Evolutionary conservation across 345 rosid species (phyloP).

Genomic region (Pseudoturritis turrita): DNA sequence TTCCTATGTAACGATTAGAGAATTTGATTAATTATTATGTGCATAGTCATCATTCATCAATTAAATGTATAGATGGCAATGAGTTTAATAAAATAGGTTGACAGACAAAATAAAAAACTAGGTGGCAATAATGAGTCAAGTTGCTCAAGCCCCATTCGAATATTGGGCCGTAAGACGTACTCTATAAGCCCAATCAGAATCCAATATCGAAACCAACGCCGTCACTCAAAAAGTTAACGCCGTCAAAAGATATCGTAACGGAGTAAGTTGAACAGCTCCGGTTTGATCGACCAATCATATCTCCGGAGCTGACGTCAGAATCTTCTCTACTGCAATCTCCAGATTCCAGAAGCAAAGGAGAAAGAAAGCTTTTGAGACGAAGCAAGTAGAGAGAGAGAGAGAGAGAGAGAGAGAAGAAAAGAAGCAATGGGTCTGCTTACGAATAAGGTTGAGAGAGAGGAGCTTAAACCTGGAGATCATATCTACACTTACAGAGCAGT

Average conservation of each 20-base stretch:
- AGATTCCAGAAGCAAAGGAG: background rate
- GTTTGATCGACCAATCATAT: background rate
- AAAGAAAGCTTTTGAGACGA: background rate
- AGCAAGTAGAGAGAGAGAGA: too few relatives aligned
- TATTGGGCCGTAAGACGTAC: background rate
- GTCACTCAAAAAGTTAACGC: background rate
- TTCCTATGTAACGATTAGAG: background rate
- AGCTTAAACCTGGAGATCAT: conserved; percentile 86
- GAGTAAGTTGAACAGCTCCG: background rate
- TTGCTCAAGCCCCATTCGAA: background rate
- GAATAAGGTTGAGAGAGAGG: conserved; percentile 67
- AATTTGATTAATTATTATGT: background rate
- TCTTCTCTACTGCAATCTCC: background rate
- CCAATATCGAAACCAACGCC: background rate
- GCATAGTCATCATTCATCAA: background rate
- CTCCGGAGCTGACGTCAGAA: conserved; percentile 24
- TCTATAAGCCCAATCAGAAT: background rate
- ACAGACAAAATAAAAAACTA: background rate
- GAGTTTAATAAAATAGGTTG: background rate
- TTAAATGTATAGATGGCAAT: background rate
- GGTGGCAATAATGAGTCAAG: background rate
- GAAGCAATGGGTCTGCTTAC: conserved; percentile 71
- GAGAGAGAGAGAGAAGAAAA: background rate
- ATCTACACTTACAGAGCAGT: conserved; percentile 93
- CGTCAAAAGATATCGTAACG: conserved; percentile 23